Conservation (phyloP, 306 rosid species). For the Castanospermum australe region DNA sequence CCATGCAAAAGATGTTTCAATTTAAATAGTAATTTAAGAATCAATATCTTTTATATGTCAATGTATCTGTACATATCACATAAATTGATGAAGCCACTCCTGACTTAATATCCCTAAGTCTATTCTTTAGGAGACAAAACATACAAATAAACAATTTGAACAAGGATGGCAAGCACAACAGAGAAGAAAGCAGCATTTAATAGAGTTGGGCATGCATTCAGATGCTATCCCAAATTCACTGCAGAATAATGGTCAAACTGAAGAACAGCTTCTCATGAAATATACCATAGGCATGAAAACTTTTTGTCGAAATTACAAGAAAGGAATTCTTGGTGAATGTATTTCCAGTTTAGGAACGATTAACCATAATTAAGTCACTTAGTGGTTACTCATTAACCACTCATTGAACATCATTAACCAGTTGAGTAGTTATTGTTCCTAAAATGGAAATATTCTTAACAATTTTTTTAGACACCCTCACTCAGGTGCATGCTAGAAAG, state of each 20-base stretch:
- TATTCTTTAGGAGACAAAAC: neutral
- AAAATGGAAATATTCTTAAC: conserved; percentile 7
- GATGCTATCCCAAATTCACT: neutral
- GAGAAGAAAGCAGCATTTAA: neutral
- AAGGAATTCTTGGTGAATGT: neutral
- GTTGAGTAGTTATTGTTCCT: neutral
- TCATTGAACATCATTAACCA: neutral
- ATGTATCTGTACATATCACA: neutral
- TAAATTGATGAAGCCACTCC: neutral
- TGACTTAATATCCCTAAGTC: neutral
- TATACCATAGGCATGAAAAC: neutral
- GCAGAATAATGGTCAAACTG: neutral
- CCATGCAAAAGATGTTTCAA: too few relatives aligned
- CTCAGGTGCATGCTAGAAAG: too few relatives aligned
- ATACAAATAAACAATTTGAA: neutral
- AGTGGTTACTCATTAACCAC: neutral
- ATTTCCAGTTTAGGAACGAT: too few relatives aligned
- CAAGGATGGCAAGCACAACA: neutral
- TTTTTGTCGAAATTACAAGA: neutral
- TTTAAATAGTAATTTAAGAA: too few relatives aligned
- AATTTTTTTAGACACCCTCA: too few relatives aligned
- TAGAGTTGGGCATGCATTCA: neutral
- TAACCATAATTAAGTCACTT: neutral
- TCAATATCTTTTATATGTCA: neutral
- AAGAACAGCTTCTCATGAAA: neutral